These are phyloP conservation scores for Cystobasidium tubakii DNA, from an alignment of 768 basidiomycete genomes.

Conservation along the genomic window DNA sequence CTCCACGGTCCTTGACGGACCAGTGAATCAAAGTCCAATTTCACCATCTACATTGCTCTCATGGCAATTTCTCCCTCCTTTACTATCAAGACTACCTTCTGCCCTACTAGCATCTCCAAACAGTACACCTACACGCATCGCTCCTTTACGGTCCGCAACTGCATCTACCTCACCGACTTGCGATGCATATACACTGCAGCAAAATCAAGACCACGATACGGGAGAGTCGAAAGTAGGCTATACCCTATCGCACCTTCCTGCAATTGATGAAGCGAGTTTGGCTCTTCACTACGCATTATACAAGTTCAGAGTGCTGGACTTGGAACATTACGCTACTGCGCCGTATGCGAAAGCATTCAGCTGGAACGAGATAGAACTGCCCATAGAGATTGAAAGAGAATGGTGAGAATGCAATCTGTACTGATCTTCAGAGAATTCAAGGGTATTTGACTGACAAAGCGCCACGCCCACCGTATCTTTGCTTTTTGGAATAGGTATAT, in stretches of 20 bases:
- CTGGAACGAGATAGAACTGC: slow-evolving; percentile 67
- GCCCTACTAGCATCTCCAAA: slow-evolving; percentile 15
- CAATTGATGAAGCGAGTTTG: slow-evolving; percentile 76
- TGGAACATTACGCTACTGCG: slow-evolving; percentile 57
- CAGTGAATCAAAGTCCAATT: not conserved
- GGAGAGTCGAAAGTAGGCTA: slow-evolving; percentile 52
- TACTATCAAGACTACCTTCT: slow-evolving; percentile 21
- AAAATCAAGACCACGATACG: not conserved
- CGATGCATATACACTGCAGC: not conserved
- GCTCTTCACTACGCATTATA: slow-evolving; percentile 81
- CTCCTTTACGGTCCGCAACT: not conserved
- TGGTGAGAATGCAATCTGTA: slow-evolving; percentile 55
- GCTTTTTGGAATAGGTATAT: slow-evolving; percentile 56
- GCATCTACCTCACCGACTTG: not conserved
- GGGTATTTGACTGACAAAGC: too few relatives aligned
- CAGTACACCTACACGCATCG: slow-evolving; percentile 1
- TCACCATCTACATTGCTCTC: not conserved
- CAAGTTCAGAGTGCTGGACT: slow-evolving; percentile 60
- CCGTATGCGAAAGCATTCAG: slow-evolving; percentile 79
- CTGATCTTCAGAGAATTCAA: too few relatives aligned
- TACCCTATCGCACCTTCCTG: slow-evolving; percentile 70
- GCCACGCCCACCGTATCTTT: too few relatives aligned
- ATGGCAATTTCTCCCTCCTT: slow-evolving; percentile 4
- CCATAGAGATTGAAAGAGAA: slow-evolving; percentile 66
- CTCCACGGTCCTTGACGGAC: not conserved